Percentiles rank a stretch among this genome's conserved stretches.
These are phyloP conservation scores for Fusarium citri DNA, from an alignment of 2,329 filamentous ascomycete species.

Conservation along the genomic window DNA sequence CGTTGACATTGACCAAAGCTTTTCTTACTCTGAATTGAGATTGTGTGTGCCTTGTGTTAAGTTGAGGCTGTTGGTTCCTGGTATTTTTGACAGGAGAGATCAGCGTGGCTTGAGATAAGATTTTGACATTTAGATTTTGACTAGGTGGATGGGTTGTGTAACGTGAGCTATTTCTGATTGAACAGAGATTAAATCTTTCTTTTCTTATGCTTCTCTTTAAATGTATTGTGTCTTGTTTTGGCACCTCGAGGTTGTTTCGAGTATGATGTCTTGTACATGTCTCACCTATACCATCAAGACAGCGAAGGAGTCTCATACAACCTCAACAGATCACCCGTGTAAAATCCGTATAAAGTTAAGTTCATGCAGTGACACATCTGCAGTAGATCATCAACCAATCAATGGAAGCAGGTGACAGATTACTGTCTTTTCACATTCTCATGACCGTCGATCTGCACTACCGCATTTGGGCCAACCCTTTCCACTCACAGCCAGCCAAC, in stretches of 20 bases:
- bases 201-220: not conserved
- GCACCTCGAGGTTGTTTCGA: not conserved
- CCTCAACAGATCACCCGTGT: not conserved
- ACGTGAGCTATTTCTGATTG: not conserved
- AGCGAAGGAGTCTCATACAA: not conserved
- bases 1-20: not conserved
- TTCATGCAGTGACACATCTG: not conserved
- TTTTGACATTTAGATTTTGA: not conserved
- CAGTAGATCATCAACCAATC: not conserved
- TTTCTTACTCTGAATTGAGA: not conserved
- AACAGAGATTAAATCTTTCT: too few relatives aligned
- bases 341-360: not conserved
- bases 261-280: not conserved
- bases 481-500: not conserved
- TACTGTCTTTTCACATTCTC: not conserved
- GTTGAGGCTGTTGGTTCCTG: conserved; percentile 1
- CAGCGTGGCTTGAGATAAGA: not conserved
- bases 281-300: not conserved
- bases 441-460: not conserved
- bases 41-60: not conserved
- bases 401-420: not conserved
- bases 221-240: not conserved
- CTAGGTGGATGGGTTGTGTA: not conserved
- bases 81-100: not conserved
- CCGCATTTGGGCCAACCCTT: not conserved